Evolutionary conservation across 164 flowering plant genomes (phyloP).

Genomic region (Warburgia ugandensis): DNA sequence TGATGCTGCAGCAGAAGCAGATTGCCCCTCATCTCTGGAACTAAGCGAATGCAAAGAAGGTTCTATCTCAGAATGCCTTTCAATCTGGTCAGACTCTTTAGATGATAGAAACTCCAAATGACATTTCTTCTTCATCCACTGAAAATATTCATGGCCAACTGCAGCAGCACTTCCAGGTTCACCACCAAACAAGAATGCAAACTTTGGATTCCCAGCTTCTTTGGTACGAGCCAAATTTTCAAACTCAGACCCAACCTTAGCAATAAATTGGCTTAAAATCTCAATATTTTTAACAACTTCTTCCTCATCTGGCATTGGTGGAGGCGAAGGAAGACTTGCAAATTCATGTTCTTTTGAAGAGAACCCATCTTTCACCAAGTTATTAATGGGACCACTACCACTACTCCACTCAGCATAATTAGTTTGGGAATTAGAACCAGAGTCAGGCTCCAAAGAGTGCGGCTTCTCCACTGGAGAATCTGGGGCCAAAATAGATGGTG

Average conservation of each 20-base stretch:
- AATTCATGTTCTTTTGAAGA: slow-evolving; percentile 6
- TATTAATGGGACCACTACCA: slow-evolving; percentile 12
- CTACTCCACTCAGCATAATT: slow-evolving; percentile 11
- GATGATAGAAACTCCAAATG: slow-evolving; percentile 8
- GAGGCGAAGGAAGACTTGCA: slow-evolving; percentile 26
- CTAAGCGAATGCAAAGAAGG: slow-evolving; percentile 10
- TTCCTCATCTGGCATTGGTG: slow-evolving; percentile 36
- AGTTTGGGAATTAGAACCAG: slow-evolving; percentile 2
- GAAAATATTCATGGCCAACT: slow-evolving; percentile 40
- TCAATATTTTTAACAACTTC: slow-evolving; percentile 34
- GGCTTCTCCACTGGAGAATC: slow-evolving; percentile 8
- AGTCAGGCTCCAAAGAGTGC: slow-evolving; percentile 1
- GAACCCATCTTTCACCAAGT: slow-evolving; percentile 9
- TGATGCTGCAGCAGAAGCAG: slow-evolving; percentile 48
- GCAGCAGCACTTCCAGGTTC: slow-evolving; percentile 52
- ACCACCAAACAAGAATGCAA: slow-evolving; percentile 49
- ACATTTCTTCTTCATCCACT: slow-evolving; percentile 44
- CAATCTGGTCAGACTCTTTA: slow-evolving; percentile 10
- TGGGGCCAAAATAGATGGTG: slow-evolving; percentile 13
- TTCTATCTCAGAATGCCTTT: slow-evolving; percentile 14
- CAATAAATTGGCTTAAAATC: slow-evolving; percentile 39
- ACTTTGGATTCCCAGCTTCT: slow-evolving; percentile 39
- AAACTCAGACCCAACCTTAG: slow-evolving; percentile 40
- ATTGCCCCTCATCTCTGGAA: slow-evolving; percentile 15
- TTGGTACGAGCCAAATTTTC: slow-evolving; percentile 31